Base-by-base conservation (phyloP, 139 green algal species). In the Chlorella sorokiniana region DNA sequence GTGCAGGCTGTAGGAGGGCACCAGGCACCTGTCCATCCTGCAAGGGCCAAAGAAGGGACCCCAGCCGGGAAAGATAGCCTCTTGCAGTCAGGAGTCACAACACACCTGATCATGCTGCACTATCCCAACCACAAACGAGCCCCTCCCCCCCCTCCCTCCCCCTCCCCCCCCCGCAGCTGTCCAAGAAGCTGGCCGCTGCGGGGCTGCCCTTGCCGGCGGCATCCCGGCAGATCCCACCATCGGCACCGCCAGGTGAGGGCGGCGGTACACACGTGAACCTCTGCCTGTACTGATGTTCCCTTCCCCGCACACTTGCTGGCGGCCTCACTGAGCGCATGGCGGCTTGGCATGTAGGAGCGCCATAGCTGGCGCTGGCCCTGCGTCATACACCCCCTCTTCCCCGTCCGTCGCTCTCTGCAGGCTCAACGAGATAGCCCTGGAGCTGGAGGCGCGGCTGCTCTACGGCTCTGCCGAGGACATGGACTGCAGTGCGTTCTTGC, bases 391-490 rank as follows among this genome's bases (percentile, higher is more conserved):
- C 25, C 5, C 3, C 8, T 22, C 25, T 70, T 45, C 10, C 63
- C 63, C 11, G 5, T 33, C 63, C 10, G 4, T n/a, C 6, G 18
- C 56, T 65, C 18, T 22, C 56, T 38, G 56, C 89, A 93, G 90
- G 54, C 81, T 96, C 81, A 91, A 96, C 52, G 93, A 96, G 76
- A 80, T 97, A 23, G 73, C 78, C 63, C 65, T 65, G 5, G 87
- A 76, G 27, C 82, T 97, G 22, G 64, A 78, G 9, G 91, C 84
- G 1, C 33, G 83, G n/a, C 63, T 90, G 59, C 69, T 95, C 40
- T 93, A 90, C 76, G 91, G 90, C 45, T 73, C 69, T n/a, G 59
- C 82, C 2, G 65, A 79, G 10, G 79, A 84, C 63, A 72, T 91
- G 77, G 91, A 95, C 72, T 42, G 18, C 23, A 37, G 54, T 68